Conservation (phyloP, 2,329 filamentous ascomycete genomes). For the Fusarium fujikuroi region DNA sequence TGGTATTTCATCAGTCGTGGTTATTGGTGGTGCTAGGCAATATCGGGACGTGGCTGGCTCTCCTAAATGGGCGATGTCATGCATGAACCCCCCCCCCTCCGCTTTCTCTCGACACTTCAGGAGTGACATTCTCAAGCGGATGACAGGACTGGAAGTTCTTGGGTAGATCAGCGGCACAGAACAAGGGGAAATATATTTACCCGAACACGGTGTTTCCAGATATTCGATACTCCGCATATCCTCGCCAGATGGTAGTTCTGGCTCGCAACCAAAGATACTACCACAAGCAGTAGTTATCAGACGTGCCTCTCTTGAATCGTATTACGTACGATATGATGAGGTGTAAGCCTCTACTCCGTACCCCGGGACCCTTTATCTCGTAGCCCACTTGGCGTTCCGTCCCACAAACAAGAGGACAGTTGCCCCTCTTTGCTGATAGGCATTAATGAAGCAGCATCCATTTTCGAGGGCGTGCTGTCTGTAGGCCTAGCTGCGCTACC, state of each 20-base stretch:
- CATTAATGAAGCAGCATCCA: slow-evolving; percentile 18
- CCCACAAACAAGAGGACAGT: slow-evolving; percentile 39
- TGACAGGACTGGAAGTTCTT: slow-evolving; percentile 17
- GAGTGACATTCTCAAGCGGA: slow-evolving; percentile 14
- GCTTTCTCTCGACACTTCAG: slow-evolving; percentile 13
- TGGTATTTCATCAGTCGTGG: slow-evolving; percentile 29
- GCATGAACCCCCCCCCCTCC: slow-evolving; percentile 41
- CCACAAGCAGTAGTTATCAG: neutral
- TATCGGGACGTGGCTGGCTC: slow-evolving; percentile 14
- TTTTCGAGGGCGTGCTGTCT: slow-evolving; percentile 13
- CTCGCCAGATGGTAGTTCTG: neutral
- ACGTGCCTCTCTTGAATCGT: neutral
- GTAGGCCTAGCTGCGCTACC: slow-evolving; percentile 2
- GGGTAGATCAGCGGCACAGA: slow-evolving; percentile 18
- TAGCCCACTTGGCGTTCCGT: slow-evolving; percentile 37
- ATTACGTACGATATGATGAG: slow-evolving; percentile 37
- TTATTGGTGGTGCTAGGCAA: slow-evolving; percentile 28
- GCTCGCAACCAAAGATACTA: neutral
- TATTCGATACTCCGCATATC: neutral
- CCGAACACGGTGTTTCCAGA: neutral
- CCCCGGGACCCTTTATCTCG: slow-evolving; percentile 37
- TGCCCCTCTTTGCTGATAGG: slow-evolving; percentile 41
- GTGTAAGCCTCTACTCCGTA: slow-evolving; percentile 21
- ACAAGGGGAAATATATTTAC: slow-evolving; percentile 5
- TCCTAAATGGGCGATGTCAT: slow-evolving; percentile 40